Percentiles rank a stretch among this genome's conserved stretches.
These are phyloP conservation scores for Aspergillus sp. DNA, from an alignment of 2,329 filamentous ascomycete genomes.

Conservation along the genomic window DNA sequence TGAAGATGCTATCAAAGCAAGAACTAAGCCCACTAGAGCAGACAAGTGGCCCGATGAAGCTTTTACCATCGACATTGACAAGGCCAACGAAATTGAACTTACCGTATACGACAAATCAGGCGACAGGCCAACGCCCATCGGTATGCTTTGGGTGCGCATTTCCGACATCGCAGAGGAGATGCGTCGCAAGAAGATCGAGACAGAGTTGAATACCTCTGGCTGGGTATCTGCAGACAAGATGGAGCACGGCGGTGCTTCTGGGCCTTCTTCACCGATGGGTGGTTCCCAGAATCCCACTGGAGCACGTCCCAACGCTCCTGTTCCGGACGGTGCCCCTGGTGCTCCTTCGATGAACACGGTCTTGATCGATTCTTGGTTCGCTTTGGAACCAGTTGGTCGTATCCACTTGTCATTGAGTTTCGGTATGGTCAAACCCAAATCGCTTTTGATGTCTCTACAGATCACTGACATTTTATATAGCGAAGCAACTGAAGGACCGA, in stretches of 20 bases:
- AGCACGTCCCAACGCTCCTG: slow-evolving; percentile 18
- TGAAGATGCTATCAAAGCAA: slow-evolving; percentile 84
- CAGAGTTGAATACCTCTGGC: slow-evolving; percentile 86
- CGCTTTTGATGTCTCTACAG: not conserved
- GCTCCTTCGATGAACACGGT: slow-evolving; percentile 28
- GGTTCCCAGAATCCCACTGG: slow-evolving; percentile 21
- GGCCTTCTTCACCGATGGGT: slow-evolving; percentile 48
- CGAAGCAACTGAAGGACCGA: slow-evolving; percentile 82
- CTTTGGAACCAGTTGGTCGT: slow-evolving; percentile 86
- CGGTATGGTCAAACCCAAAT: slow-evolving; percentile 35
- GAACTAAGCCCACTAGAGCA: slow-evolving; percentile 77
- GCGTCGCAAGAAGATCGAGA: slow-evolving; percentile 93
- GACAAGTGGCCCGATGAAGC: slow-evolving; percentile 90
- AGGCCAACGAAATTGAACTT: slow-evolving; percentile 96
- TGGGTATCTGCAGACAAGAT: slow-evolving; percentile 98
- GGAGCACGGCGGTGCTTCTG: slow-evolving; percentile 54
- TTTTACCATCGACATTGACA: slow-evolving; percentile 91
- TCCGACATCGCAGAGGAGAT: slow-evolving; percentile 98
- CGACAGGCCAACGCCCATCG: slow-evolving; percentile 87
- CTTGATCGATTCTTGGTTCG: slow-evolving; percentile 89
- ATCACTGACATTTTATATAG: slow-evolving; percentile 31
- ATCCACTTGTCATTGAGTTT: slow-evolving; percentile 92
- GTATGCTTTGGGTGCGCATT: slow-evolving; percentile 91
- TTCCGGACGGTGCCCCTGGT: slow-evolving; percentile 23
- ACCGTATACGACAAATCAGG: slow-evolving; percentile 95